These are phyloP conservation scores for Stentor roeselii DNA, from an alignment of 73 alveolate species.

Conservation along the genomic window DNA sequence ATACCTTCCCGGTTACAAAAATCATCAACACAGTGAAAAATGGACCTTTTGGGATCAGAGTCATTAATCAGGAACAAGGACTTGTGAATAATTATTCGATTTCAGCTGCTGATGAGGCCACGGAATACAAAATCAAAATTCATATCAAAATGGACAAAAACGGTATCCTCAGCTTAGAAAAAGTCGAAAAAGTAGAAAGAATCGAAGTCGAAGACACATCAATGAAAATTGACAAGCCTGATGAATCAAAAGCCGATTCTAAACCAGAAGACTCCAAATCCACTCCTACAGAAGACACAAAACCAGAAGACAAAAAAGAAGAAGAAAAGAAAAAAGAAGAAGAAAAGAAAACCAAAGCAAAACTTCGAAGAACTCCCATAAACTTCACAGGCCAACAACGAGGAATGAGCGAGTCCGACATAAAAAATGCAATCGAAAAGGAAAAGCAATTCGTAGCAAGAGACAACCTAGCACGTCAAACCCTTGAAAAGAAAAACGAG, in stretches of 20 bases:
- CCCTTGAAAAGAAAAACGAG: conserved; percentile 65
- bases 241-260: conserved; percentile 30
- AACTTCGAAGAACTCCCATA: conserved; percentile 39
- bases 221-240: conserved; percentile 44
- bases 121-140: conserved; percentile 48
- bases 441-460: conserved; percentile 47
- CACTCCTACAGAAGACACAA: conserved; percentile 24
- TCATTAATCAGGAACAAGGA: conserved; percentile 48
- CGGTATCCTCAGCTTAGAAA: conserved; percentile 59
- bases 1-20: conserved; percentile 66
- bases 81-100: conserved; percentile 46
- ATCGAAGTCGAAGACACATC: conserved; percentile 38
- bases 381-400: conserved; percentile 33
- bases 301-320: conserved; percentile 39
- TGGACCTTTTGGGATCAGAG: conserved; percentile 57
- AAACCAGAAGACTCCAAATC: conserved; percentile 32
- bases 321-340: conserved; percentile 47
- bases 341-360: conserved; percentile 53
- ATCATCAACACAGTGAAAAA: conserved; percentile 59
- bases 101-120: conserved; percentile 55
- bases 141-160: conserved; percentile 57
- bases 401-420: conserved; percentile 39
- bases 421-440: conserved; percentile 31
- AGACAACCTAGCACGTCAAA: conserved; percentile 53
- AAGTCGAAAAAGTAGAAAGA: conserved; percentile 62